Base-by-base conservation (phyloP, 2,329 filamentous ascomycete genomes). In the Chrysoporthe deuterocubensis region DNA sequence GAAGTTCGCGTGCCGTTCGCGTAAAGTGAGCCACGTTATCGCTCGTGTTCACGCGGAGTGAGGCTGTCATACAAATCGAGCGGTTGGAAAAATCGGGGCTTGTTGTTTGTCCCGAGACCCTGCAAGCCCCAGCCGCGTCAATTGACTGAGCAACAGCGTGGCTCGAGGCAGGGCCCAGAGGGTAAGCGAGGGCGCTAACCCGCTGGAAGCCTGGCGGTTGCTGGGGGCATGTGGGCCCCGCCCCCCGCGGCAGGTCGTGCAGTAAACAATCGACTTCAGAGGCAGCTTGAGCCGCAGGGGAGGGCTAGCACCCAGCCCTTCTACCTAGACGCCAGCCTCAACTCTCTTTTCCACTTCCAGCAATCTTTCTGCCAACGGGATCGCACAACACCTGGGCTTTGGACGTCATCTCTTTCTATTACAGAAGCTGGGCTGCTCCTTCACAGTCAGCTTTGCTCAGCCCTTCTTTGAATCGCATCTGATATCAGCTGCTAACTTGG, bases 21-120 rank as follows among this genome's bases (percentile, higher is more conserved):
- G 68, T 69, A 65, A 46, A 69, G 57, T 69, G 65, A 65, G 57
- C 65, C 65, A 65, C 65, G 65, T 68, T 32, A 43, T n/a, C 43
- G 40, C 46, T 54, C 21, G 50, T 54, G 21, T 54, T 21, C 7
- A 14, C 26, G 50, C 48, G 26, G 4, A 56, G 56, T 57, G 32
- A 63, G 46, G 64, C 67, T 62, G 63, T 66, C 52, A 13, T 44
- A 63, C 43, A 48, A 21, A 18, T 26, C 44, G 42, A 59, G 40
- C 21, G 37, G 62, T 42, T 59, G 21, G 26, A 43, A 50, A 60
- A 68, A 63, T 56, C 40, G 67, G 64, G 67, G 52, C 67, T 62
- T 62, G 52, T 62, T 68, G 50, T 64, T 66, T 66, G 58, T 58
- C 34, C 62, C 62, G 32, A 59, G 65, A 64, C 52, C 44, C 66